phyloP scores from a whole-genome alignment of 345 rosid genomes.

The Hevea brasiliensis region DNA sequence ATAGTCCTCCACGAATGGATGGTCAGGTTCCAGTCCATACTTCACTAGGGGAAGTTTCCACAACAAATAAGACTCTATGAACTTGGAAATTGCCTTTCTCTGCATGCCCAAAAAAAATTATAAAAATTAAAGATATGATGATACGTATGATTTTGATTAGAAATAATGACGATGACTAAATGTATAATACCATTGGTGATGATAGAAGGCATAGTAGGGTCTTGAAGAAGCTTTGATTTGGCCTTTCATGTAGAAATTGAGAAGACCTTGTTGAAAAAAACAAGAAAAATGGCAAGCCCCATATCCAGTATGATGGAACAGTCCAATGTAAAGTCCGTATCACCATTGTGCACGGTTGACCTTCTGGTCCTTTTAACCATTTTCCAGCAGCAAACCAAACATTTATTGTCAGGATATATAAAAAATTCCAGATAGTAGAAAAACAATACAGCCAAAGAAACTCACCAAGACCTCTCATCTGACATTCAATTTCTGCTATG shows the following conservation, averaged over 20 bases:
- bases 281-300: slow-evolving; percentile 71
- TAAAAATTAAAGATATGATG: background rate
- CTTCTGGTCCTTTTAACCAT: slow-evolving; percentile 38
- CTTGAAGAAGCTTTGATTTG: slow-evolving; percentile 41
- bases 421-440: background rate
- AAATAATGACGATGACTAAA: background rate
- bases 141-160: background rate
- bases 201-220: slow-evolving; percentile 40
- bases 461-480: background rate
- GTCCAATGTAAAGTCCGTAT: slow-evolving; percentile 66
- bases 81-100: slow-evolving; percentile 50
- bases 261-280: slow-evolving; percentile 65
- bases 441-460: background rate
- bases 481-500: background rate
- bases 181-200: slow-evolving; percentile 56
- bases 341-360: slow-evolving; percentile 61
- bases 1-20: slow-evolving; percentile 55
- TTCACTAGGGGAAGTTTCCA: slow-evolving; percentile 52
- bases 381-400: background rate
- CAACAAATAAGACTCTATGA: slow-evolving; percentile 53
- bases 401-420: background rate
- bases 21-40: slow-evolving; percentile 58
- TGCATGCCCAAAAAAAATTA: background rate
- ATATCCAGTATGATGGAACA: slow-evolving; percentile 53
- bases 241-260: slow-evolving; percentile 54